Percentiles rank a stretch among this genome's conserved stretches.
These are phyloP conservation scores for Saccharomycopsis oosterbeekiorum DNA, from an alignment of 805 yeast genomes.

Conservation along the genomic window DNA sequence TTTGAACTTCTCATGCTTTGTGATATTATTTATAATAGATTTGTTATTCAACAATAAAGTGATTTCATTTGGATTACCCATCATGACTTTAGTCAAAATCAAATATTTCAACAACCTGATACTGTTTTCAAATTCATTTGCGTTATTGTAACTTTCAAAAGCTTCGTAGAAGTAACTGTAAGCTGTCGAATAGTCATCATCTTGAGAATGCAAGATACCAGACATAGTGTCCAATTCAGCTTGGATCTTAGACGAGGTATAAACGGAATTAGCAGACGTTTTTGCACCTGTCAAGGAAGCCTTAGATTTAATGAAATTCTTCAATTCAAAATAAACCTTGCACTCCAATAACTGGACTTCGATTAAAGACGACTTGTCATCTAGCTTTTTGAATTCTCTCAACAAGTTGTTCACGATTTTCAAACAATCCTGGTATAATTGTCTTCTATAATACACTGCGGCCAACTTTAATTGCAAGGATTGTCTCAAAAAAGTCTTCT, in stretches of 20 bases:
- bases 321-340: constrained; percentile 79
- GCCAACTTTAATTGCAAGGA: constrained; percentile 78
- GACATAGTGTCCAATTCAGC: constrained; percentile 93
- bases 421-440: constrained; percentile 58
- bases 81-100: constrained; percentile 89
- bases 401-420: constrained; percentile 61
- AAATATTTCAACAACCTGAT: constrained; percentile 81
- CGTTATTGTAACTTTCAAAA: constrained; percentile 72
- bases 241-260: constrained; percentile 87
- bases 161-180: constrained; percentile 92
- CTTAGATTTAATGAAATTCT: constrained; percentile 83
- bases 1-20: constrained; percentile 21
- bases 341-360: constrained; percentile 92
- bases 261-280: constrained; percentile 94
- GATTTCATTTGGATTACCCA: constrained; percentile 77
- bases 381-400: constrained; percentile 82
- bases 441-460: constrained; percentile 58
- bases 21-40: constrained; percentile 61
- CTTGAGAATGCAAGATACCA: constrained; percentile 94
- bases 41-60: constrained; percentile 70
- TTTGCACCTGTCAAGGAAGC: constrained; percentile 93
- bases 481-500: constrained; percentile 82
- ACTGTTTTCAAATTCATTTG: constrained; percentile 46
- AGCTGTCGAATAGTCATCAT: constrained; percentile 92
- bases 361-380: constrained; percentile 89